phyloP scores from a whole-genome alignment of 257 asterid species.

The Capsicum baccatum region DNA sequence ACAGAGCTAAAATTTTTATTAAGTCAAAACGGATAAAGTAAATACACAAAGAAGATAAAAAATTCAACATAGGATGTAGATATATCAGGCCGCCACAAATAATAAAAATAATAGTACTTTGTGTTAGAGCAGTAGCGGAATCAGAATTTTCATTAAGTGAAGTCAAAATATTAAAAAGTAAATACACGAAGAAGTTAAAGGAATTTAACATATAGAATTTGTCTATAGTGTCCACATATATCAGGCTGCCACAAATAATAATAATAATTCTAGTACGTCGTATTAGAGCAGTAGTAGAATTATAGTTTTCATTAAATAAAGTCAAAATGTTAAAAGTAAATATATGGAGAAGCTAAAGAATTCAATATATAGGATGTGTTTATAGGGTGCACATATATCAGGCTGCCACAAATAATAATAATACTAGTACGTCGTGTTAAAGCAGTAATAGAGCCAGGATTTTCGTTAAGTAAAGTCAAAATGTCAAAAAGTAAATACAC shows the following conservation, averaged over 20 bases:
- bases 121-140: not conserved
- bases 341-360: too few relatives aligned
- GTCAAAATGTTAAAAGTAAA: too few relatives aligned
- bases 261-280: not conserved
- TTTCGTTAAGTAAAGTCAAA: too few relatives aligned
- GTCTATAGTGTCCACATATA: conserved; percentile 60
- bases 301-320: not conserved
- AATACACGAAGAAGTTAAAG: not conserved
- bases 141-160: too few relatives aligned
- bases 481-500: too few relatives aligned
- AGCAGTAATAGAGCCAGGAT: too few relatives aligned
- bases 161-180: not conserved
- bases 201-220: not conserved
- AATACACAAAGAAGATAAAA: not conserved
- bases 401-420: too few relatives aligned
- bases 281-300: not conserved
- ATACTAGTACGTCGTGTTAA: too few relatives aligned
- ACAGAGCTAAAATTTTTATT: not conserved
- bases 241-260: conserved; percentile 63
- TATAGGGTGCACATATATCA: too few relatives aligned
- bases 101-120: not conserved
- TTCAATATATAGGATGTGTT: too few relatives aligned
- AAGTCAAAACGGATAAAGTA: not conserved
- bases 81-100: conserved; percentile 67
- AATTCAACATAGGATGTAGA: conserved; percentile 5